These are phyloP conservation scores for Teratosphaeria pseudoeucalypti DNA, from an alignment of 2,329 filamentous ascomycete genomes.

Conservation along the genomic window DNA sequence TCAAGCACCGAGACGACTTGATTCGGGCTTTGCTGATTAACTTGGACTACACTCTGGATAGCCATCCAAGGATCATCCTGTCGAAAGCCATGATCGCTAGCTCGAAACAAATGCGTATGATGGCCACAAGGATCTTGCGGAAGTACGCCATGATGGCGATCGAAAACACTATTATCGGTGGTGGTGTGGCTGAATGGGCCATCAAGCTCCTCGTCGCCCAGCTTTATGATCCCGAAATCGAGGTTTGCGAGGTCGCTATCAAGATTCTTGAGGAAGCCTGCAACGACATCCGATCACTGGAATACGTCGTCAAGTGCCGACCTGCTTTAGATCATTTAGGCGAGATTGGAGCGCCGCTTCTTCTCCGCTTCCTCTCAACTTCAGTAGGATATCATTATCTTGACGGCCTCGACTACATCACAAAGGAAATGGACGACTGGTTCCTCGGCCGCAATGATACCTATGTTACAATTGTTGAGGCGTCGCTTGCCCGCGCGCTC, in stretches of 20 bases:
- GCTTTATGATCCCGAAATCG: constrained; percentile 91
- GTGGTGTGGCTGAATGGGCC: constrained; percentile 80
- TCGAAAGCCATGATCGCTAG: constrained; percentile 90
- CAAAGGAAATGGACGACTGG: constrained; percentile 99
- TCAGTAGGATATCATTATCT: constrained; percentile 97
- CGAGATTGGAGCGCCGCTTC: constrained; percentile 86
- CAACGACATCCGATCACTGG: constrained; percentile 79
- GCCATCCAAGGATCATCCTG: constrained; percentile 82
- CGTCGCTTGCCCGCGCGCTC: constrained; percentile 82
- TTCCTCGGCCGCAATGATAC: constrained; percentile 92
- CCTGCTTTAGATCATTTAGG: constrained; percentile 90
- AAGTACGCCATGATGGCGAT: constrained; percentile 66
- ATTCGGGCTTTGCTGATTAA: constrained; percentile 80
- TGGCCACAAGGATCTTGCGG: constrained; percentile 73
- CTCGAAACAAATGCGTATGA: constrained; percentile 81
- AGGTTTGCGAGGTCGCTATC: constrained; percentile 90
- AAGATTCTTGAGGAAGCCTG: constrained; percentile 97
- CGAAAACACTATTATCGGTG: constrained; percentile 28
- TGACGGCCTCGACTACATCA: constrained; percentile 95
- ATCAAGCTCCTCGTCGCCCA: constrained; percentile 96
- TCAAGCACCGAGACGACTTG: constrained; percentile 81
- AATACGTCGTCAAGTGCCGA: constrained; percentile 93
- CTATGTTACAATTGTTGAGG: constrained; percentile 91
- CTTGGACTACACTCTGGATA: constrained; percentile 78
- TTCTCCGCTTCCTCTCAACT: constrained; percentile 86